These are phyloP conservation scores for Wickerhamomyces xylosicus DNA, from an alignment of 805 yeast species.

Conservation along the genomic window DNA sequence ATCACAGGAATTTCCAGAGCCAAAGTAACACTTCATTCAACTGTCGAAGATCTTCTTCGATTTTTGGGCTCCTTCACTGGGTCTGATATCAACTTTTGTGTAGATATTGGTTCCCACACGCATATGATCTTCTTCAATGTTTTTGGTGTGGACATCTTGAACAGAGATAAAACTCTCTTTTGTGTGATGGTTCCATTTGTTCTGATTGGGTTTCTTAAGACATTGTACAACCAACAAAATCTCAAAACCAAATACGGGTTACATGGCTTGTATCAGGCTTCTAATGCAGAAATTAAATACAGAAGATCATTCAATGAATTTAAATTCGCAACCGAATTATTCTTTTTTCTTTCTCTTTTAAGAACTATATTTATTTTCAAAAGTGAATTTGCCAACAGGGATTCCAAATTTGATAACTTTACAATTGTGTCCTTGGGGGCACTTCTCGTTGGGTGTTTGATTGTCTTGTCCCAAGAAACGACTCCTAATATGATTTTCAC, in stretches of 20 bases:
- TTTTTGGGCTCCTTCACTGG: not conserved
- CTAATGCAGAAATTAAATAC: not conserved
- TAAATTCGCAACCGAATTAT: not conserved
- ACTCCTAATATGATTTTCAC: not conserved
- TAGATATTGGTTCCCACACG: not conserved
- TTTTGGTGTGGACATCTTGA: not conserved
- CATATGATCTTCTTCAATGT: not conserved
- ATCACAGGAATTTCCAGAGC: not conserved
- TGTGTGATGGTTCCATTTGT: not conserved
- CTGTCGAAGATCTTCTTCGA: not conserved
- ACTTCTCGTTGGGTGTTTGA: not conserved
- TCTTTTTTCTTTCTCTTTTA: not conserved
- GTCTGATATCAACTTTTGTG: not conserved
- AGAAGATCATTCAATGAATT: not conserved
- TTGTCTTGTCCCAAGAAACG: not conserved
- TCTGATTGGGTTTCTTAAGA: not conserved
- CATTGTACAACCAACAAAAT: not conserved
- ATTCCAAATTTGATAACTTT: not conserved
- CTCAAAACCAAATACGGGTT: no score
- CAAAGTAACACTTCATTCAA: no score
- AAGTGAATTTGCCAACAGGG: not conserved
- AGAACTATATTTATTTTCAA: not conserved
- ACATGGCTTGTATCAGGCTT: not conserved
- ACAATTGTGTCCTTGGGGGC: not conserved
- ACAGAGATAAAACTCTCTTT: not conserved